Conservation (phyloP, 805 yeast species). For the Vanderwaltozyma verrucispora region DNA sequence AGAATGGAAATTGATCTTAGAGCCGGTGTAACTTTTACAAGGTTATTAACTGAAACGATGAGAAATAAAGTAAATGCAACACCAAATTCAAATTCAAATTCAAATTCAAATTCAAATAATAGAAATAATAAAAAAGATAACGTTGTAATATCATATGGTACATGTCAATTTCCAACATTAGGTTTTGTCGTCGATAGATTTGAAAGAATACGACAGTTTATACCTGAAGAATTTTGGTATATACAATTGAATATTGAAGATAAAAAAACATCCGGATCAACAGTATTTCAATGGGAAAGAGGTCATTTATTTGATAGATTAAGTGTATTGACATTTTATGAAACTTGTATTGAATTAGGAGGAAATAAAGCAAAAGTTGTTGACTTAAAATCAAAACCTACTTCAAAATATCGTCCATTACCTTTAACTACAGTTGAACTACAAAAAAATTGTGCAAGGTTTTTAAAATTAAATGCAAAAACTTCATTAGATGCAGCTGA, state of each 20-base stretch:
- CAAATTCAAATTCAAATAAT: constrained; percentile 1
- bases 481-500: constrained; percentile 73
- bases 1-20: constrained; percentile 82
- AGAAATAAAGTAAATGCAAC: constrained; percentile 17
- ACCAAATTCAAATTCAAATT: constrained; percentile 1
- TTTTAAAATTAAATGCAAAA: constrained; percentile 71
- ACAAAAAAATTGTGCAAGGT: constrained; percentile 74
- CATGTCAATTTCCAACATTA: constrained; percentile 93
- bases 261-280: constrained; percentile 22
- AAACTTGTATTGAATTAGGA: constrained; percentile 43
- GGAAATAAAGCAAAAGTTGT: constrained; percentile 41
- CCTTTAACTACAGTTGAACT: constrained; percentile 92
- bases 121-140: constrained; percentile 13
- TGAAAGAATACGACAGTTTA: constrained; percentile 59
- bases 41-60: constrained; percentile 52
- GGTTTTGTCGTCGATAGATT: constrained; percentile 94
- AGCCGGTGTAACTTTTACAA: constrained; percentile 81
- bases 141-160: constrained; percentile 59
- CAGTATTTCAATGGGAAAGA: constrained; percentile 61
- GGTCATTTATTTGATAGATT: constrained; percentile 64
- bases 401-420: constrained; percentile 69
- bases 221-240: constrained; percentile 74
- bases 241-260: constrained; percentile 44
- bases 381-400: constrained; percentile 46
- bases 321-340: constrained; percentile 53